phyloP scores from a whole-genome alignment of 2,329 filamentous ascomycete species.

The Clonostachys rhizophaga region DNA sequence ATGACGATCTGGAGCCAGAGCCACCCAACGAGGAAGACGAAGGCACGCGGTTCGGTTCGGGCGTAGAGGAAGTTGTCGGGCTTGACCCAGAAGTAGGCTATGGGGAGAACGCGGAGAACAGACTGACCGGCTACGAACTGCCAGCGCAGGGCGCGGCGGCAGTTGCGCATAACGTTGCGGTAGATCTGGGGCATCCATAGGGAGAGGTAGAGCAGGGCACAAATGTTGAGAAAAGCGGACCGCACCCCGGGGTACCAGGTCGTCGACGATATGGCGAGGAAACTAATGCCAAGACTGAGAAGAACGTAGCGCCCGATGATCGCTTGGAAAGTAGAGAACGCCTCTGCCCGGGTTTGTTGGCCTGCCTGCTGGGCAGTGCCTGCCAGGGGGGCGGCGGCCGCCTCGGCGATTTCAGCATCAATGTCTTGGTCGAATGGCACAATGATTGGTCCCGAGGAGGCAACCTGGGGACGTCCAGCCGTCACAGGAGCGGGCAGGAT shows the following conservation, averaged over 20 bases:
- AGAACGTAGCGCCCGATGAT: constrained; percentile 55
- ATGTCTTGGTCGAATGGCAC: constrained; percentile 61
- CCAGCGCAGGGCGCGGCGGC: constrained; percentile 86
- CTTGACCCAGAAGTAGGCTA: constrained; percentile 80
- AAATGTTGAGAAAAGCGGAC: constrained; percentile 52
- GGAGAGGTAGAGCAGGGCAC: constrained; percentile 76
- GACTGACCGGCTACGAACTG: constrained; percentile 86
- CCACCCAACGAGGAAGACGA: constrained; percentile 63
- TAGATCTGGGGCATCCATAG: constrained; percentile 92
- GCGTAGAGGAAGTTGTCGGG: constrained; percentile 79
- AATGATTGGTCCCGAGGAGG: constrained; percentile 41
- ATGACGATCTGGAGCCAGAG: constrained; percentile 80
- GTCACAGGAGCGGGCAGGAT: constrained; percentile 36
- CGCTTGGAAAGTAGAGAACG: constrained; percentile 41
- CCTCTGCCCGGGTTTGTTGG: constrained; percentile 11
- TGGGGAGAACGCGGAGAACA: constrained; percentile 69
- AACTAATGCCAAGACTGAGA: constrained; percentile 47
- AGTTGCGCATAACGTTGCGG: constrained; percentile 86
- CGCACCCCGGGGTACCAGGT: constrained; percentile 56
- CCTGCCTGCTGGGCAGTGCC: constrained; percentile 15
- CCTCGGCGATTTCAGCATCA: constrained; percentile 52
- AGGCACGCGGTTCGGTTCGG: constrained; percentile 60
- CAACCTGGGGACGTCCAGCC: constrained; percentile 13
- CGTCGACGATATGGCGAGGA: constrained; percentile 53
- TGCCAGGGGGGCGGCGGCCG: constrained; percentile 18